These are phyloP conservation scores for Pneumocystis sp. DNA, from an alignment of 1,139 yeast species.

Conservation along the genomic window DNA sequence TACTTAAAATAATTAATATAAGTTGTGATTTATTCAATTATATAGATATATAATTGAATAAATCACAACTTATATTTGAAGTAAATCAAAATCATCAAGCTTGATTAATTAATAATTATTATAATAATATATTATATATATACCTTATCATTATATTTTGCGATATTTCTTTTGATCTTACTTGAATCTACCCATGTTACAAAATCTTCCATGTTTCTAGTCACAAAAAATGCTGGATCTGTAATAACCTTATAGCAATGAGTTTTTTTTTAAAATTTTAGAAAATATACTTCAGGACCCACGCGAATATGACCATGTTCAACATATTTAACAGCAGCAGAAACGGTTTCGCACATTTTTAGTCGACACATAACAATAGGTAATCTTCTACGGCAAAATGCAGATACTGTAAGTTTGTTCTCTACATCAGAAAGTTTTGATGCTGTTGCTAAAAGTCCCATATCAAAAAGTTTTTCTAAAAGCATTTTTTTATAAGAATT, in stretches of 20 bases:
- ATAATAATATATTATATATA: background rate
- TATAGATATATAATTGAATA: background rate
- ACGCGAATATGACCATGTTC: constrained; percentile 97
- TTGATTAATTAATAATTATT: constrained; percentile 1
- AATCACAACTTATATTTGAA: constrained; percentile 13
- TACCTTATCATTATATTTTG: constrained; percentile 62
- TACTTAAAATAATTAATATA: background rate
- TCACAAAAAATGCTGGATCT: constrained; percentile 88
- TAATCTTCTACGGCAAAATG: constrained; percentile 78
- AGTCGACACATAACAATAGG: constrained; percentile 92
- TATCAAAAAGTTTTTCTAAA: constrained; percentile 67
- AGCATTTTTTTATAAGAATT: constrained; percentile 73
- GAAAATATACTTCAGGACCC: constrained; percentile 50
- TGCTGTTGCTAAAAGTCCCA: constrained; percentile 76
- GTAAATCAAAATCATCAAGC: constrained; percentile 29
- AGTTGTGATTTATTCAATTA: background rate
- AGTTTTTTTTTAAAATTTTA: background rate
- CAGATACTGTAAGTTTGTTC: constrained; percentile 79
- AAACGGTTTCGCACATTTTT: constrained; percentile 81
- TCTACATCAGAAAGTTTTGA: constrained; percentile 89
- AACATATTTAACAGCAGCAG: constrained; percentile 79
- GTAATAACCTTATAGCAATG: constrained; percentile 40
- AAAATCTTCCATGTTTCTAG: constrained; percentile 81
- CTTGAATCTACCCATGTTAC: constrained; percentile 94
- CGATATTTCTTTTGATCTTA: constrained; percentile 78